Base-by-base conservation (phyloP, 2,329 filamentous ascomycete genomes). In the Chalaropsis ovoidea region DNA sequence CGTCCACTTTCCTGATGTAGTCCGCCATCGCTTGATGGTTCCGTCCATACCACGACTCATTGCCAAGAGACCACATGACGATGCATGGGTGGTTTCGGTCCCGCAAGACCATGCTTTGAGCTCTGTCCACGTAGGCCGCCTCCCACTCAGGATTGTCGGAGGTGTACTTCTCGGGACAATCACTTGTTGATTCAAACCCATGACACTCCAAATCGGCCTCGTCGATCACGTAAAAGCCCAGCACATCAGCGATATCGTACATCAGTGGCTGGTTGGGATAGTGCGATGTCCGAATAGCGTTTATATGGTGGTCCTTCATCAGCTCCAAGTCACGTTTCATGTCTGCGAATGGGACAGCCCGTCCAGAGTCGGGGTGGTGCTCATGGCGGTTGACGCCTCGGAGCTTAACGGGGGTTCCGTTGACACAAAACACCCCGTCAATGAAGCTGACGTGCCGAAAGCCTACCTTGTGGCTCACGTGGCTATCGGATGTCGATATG, bases 321-420 rank as follows among this genome's bases (percentile, higher is more conserved):
- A 80, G 74, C 1, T 85, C 68, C 2, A 89, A 76, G 68, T 89
- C 86, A 0, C 77, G 74, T 64, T 80, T 77, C 70, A 89, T 79
- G n/a, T 81, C 83, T 0, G 82, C 79, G 35, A 81, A 79, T 0
- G 84, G 84, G 0, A 88, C 82, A 0, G 84, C 79, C 0, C 86
- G 80, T 0, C 86, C 86, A 4, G 79, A 80, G 65, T 79, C 75
- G 0, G 85, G 82, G 69, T 88, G 83, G 69, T 89, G 86, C 67
- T 90, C 87, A 69, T 89, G 87, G 42, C 86, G 79, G 70, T 89
- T 89, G 5, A 85, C 84, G 1, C 87, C 87, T 17, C 84, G 82
- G 69, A 90, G 78, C 15, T 86, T 81, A 65, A 89, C 79, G 0
- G 83, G 79, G 22, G 77, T 78, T 1, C 86, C 86, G 66, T 89